Evolutionary conservation across 805 yeast species (phyloP).

Genomic region (Metschnikowia continentalis): DNA sequence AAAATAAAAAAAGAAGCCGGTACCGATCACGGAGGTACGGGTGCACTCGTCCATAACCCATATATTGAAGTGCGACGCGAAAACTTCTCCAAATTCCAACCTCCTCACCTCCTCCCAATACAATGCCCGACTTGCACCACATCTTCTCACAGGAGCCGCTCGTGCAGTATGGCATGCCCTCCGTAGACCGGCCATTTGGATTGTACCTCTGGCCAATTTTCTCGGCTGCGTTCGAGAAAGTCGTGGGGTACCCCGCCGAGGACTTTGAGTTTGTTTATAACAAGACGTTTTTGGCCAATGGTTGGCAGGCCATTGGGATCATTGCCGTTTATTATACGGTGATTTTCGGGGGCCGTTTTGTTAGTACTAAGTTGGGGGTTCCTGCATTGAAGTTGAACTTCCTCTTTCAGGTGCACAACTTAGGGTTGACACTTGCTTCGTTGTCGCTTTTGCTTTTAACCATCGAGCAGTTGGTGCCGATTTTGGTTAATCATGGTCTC

Average conservation of each 20-base stretch:
- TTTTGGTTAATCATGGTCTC: constrained; percentile 67
- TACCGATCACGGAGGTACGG: not conserved
- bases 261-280: constrained; percentile 66
- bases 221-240: constrained; percentile 40
- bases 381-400: constrained; percentile 71
- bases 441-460: constrained; percentile 61
- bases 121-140: constrained; percentile 10
- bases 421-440: constrained; percentile 67
- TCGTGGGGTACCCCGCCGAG: constrained; percentile 55
- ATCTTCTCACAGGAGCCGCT: constrained; percentile 16
- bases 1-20: no score
- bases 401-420: constrained; percentile 82
- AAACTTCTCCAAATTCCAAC: not conserved
- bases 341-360: constrained; percentile 66
- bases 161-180: constrained; percentile 30
- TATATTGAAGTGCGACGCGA: not conserved
- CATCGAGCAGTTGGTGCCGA: constrained; percentile 83
- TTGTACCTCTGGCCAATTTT: constrained; percentile 68
- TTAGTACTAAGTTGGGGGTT: constrained; percentile 47
- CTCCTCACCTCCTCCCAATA: not conserved
- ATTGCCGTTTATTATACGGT: constrained; percentile 38
- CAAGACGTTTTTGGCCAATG: constrained; percentile 63
- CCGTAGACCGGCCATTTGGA: constrained; percentile 49
- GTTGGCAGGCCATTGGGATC: constrained; percentile 47
- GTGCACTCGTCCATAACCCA: not conserved